These are phyloP conservation scores for Suillus occidentalis DNA, from an alignment of 768 basidiomycete genomes.

Conservation along the genomic window DNA sequence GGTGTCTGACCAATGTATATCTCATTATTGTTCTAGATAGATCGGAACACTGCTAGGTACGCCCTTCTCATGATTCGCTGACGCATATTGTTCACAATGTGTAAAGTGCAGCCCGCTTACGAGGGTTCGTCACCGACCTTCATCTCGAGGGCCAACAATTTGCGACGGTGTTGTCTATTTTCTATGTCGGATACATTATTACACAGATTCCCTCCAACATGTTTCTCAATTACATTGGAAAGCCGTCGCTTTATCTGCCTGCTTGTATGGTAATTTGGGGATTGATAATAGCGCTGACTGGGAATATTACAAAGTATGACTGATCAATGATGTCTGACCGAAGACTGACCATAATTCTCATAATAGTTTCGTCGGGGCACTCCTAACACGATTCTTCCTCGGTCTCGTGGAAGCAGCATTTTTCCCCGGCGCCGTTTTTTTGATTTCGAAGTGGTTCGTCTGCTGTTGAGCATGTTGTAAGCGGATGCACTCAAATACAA, in stretches of 20 bases:
- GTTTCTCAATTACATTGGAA: conserved; percentile 64
- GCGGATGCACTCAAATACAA: too few relatives aligned
- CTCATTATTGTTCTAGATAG: conserved; percentile 43
- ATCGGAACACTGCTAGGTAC: conserved; percentile 69
- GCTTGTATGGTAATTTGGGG: conserved; percentile 73
- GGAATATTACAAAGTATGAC: conserved; percentile 31
- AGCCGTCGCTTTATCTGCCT: conserved; percentile 43
- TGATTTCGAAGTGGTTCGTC: conserved; percentile 34
- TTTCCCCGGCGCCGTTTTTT: conserved; percentile 43
- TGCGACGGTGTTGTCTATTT: conserved; percentile 64
- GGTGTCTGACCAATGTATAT: background rate
- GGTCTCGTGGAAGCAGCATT: conserved; percentile 53
- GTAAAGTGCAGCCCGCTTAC: too few relatives aligned
- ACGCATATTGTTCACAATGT: too few relatives aligned
- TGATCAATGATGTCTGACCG: background rate
- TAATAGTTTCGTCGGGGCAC: conserved; percentile 14
- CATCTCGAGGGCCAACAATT: conserved; percentile 59
- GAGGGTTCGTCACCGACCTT: conserved; percentile 64
- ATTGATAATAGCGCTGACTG: conserved; percentile 51
- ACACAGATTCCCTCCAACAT: conserved; percentile 61
- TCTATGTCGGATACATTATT: conserved; percentile 57
- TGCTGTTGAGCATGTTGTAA: conserved; percentile 22
- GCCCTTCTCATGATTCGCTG: conserved; percentile 11
- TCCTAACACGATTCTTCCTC: conserved; percentile 50
- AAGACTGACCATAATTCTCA: background rate